Base-by-base conservation (phyloP, 441 rosid species). In the Oxalis stricta region DNA sequence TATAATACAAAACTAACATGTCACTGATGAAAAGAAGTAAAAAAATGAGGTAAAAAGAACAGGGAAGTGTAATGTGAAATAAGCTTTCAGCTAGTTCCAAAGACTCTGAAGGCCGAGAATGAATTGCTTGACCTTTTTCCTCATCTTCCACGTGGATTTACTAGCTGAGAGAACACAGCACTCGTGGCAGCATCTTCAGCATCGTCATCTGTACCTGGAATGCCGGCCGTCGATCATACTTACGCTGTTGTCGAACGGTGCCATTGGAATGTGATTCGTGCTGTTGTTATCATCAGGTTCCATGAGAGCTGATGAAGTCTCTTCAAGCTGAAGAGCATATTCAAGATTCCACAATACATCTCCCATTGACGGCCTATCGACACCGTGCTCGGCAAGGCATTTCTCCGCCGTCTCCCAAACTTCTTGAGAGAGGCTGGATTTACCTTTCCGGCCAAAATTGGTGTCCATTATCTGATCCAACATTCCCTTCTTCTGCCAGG, bases 281-380 rank as follows among this genome's bases (percentile, higher is more conserved):
- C 98, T 89, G 61, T n/a, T n/a, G n/a, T 85, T 85, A 58, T 84
- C 98, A 28, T 89, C 98, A 9, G 98, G 92, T 41, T 89, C 98
- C 72, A 59, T 66, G 3, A 88, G 70, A 22, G 95, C 95, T 12
- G 78, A 71, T 9, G 94, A 73, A 10, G 95, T 79, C 71, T 91
- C 99, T 59, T 91, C 88, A 0, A 91, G 88, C 73, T 91, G 95
- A 33, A 86, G 74, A 18, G 95, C 95, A 34, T 86, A 91, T 32
- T 91, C 99, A 17, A 91, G 73, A 44, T 86, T 87, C 99, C 99
- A 91, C 58, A 91, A 46, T 6, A 91, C 95, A 44, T 91, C 99
- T 48, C 99, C 99, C 95, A 91, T 91, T 0, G 96, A 66, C 18
- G 99, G 99, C 57, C 99, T 51, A 49, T 91, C 96, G 22, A 79